phyloP scores from a whole-genome alignment of 495 filamentous ascomycete species.

The Talaromyces proteolyticus region DNA sequence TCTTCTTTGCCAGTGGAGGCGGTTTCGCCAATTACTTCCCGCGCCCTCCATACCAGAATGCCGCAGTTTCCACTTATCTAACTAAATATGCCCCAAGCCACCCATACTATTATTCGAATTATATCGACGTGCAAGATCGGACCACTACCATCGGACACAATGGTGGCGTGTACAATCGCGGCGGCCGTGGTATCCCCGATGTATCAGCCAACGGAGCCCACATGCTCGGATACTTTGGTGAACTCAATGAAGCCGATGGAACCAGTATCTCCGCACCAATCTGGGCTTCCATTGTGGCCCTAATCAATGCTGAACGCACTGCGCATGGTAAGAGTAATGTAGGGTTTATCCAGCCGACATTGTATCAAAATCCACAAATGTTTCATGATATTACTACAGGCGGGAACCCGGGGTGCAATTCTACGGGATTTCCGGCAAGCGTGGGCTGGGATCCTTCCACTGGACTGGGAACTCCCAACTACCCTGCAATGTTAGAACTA shows the following conservation, averaged over 20 bases:
- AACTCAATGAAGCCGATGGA: constrained; percentile 46
- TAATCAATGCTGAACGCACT: constrained; percentile 63
- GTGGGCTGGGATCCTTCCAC: constrained; percentile 48
- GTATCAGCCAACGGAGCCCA: constrained; percentile 55
- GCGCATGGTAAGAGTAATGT: constrained; percentile 45
- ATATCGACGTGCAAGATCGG: no score
- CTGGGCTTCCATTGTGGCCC: constrained; percentile 53
- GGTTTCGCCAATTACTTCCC: constrained; percentile 64
- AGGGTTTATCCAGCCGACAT: constrained; percentile 71
- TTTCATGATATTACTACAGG: constrained; percentile 60
- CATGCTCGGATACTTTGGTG: constrained; percentile 49
- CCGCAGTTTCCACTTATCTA: constrained; percentile 51
- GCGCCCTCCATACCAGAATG: constrained; percentile 54
- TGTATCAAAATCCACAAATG: constrained; percentile 48
- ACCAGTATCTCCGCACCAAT: constrained; percentile 60
- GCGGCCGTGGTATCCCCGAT: constrained; percentile 70
- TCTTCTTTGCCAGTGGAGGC: constrained; percentile 44
- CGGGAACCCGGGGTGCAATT: constrained; percentile 55
- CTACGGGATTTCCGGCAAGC: constrained; percentile 2
- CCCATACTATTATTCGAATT: no score
- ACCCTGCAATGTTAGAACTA: constrained; percentile 36
- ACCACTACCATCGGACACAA: no score
- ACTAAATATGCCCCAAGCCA: constrained; percentile 36
- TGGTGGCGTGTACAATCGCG: constrained; percentile 40
- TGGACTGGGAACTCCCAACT: constrained; percentile 48